Evolutionary conservation across 495 filamentous ascomycete species (phyloP), one percentile per base, ranked within the genome.

Genomic region (Neurospora tetraspora): DNA sequence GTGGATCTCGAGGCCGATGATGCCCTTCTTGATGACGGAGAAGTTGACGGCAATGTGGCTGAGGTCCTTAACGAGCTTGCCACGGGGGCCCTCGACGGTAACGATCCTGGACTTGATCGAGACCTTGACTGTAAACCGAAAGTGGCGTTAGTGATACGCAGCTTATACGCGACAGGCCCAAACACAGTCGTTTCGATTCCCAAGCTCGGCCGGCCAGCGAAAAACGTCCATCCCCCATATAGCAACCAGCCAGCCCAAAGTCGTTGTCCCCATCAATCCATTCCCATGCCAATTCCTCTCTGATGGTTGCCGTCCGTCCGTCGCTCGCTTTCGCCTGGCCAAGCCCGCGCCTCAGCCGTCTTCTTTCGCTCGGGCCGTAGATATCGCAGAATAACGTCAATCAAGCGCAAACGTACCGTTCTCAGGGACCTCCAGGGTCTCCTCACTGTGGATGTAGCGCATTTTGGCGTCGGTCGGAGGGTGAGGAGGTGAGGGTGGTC

Each of bases 401-500:
- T 70, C 27, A 74, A 79, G 74, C 71, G 70, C 70, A 73, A 74
- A 89, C 94, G 90, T 91, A 98, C 96, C 96, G 86, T 93, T 93
- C 82, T 97, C 93, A 75, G 96, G 96, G 84, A 99, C 92, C 78
- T 88, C 88, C 85, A 99, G 89, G 86, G 89, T 89, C 90, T 99
- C 95, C 86, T 92, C 87, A 81, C 92, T 95, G 88, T 98, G 93
- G 87, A 98, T 97, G 91, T 97, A 97, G 88, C 91, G 92, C 94
- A 97, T 97, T 84, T 91, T 96, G 88, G 82, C 85, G 83, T 72
- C 77, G 74, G 77, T 74, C 72, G 73, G 68, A 42, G 69, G 43
- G 78, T 82, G 82, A 80, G 80, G 80, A 76, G 76, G 75, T 76
- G 74, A 73, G 77, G 78, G 80, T 79, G 78, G 75, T 76, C 78